Evolutionary conservation across 2,329 filamentous ascomycete species (phyloP).

Genomic region (Aspergillus hortae): DNA sequence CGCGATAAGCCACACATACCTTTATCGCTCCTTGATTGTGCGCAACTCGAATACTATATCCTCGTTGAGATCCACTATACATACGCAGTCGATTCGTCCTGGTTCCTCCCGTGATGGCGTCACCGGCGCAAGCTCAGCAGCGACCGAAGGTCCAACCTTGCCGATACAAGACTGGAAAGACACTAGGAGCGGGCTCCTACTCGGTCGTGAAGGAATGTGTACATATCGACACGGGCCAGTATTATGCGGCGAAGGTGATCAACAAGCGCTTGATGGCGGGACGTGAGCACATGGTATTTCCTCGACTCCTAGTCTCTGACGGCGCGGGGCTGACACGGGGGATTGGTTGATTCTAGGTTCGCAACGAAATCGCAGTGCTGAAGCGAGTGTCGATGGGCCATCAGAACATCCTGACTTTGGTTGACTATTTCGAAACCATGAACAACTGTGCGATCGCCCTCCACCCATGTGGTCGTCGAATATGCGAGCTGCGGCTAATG

Average conservation of each 20-base stretch:
- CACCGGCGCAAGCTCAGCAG: constrained; percentile 26
- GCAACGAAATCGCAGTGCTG: constrained; percentile 96
- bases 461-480: too few species aligned
- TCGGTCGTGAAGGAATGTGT: constrained; percentile 99
- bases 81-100: neutral
- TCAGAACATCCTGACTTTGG: constrained; percentile 93
- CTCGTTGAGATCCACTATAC: neutral
- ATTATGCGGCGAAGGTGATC: constrained; percentile 98
- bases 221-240: constrained; percentile 94
- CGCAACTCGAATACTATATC: neutral
- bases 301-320: neutral
- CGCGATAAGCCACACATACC: neutral
- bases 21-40: neutral
- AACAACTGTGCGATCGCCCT: constrained; percentile 68
- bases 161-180: constrained; percentile 98
- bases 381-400: constrained; percentile 99
- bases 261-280: constrained; percentile 98
- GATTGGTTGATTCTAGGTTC: constrained; percentile 57
- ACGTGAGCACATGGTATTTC: constrained; percentile 86
- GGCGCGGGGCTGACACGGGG: constrained; percentile 7
- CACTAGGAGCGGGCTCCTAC: constrained; percentile 91
- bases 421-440: constrained; percentile 99
- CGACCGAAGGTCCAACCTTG: constrained; percentile 81
- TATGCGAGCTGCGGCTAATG: too few species aligned
- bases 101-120: constrained; percentile 24